Evolutionary conservation across 345 rosid species (phyloP).

Genomic region (Laguncularia racemosa): DNA sequence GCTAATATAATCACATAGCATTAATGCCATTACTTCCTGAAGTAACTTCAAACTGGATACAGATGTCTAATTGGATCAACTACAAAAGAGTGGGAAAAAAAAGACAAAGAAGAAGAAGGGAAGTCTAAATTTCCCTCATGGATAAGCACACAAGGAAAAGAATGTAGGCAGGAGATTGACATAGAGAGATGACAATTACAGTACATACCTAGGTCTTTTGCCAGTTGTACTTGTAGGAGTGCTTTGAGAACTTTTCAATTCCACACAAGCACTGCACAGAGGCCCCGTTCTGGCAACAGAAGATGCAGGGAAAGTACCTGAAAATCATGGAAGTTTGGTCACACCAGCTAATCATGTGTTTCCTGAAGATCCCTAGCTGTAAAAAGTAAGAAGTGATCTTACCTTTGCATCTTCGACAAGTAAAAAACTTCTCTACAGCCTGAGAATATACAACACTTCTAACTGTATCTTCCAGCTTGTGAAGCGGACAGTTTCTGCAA

Average conservation of each 20-base stretch:
- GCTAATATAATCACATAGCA: no score
- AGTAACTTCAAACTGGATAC: no score
- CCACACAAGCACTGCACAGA: slow-evolving; percentile 63
- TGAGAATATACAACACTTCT: slow-evolving; percentile 44
- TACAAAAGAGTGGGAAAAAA: no score
- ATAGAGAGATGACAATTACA: no score
- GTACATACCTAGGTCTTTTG: slow-evolving; percentile 33
- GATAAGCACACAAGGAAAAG: no score
- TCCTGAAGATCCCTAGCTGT: no score
- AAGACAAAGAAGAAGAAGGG: no score
- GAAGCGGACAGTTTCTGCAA: slow-evolving; percentile 69
- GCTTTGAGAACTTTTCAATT: slow-evolving; percentile 35
- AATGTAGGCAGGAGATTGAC: no score
- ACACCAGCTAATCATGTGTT: no score
- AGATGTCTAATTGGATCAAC: no score
- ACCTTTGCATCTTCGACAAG: slow-evolving; percentile 92
- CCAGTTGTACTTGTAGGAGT: slow-evolving; percentile 22
- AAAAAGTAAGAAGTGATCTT: not conserved
- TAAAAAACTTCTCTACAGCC: slow-evolving; percentile 55
- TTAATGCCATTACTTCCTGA: no score
- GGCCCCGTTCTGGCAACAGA: slow-evolving; percentile 71
- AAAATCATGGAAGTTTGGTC: slow-evolving; percentile 6
- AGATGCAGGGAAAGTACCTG: slow-evolving; percentile 56
- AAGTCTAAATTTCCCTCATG: no score
- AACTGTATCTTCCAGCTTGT: slow-evolving; percentile 63